phyloP scores from a whole-genome alignment of 768 basidiomycete genomes.

The Fomitopsis pulvina region DNA sequence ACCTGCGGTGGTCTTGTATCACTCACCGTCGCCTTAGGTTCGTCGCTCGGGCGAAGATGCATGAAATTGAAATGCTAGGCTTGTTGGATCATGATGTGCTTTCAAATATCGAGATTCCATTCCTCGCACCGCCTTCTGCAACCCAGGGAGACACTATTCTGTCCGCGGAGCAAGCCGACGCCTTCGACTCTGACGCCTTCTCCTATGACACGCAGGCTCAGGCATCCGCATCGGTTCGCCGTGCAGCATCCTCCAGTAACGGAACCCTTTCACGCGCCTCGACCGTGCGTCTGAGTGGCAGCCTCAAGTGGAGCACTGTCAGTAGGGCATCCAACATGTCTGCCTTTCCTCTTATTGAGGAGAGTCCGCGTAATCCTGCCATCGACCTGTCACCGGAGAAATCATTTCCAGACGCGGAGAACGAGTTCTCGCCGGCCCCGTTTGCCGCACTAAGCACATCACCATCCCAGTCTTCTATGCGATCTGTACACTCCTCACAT shows the following conservation, averaged over 20 bases:
- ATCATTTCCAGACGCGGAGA: slow-evolving; percentile 10
- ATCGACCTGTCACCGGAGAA: slow-evolving; percentile 45
- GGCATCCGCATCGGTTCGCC: slow-evolving; percentile 22
- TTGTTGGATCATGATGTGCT: slow-evolving; percentile 87
- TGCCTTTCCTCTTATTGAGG: slow-evolving; percentile 60
- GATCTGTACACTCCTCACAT: slow-evolving; percentile 42
- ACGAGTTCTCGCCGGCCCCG: slow-evolving; percentile 12
- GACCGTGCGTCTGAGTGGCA: slow-evolving; percentile 27
- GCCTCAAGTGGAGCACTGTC: slow-evolving; percentile 15
- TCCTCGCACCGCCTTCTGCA: slow-evolving; percentile 33
- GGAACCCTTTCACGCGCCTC: slow-evolving; percentile 30
- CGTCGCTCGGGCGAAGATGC: slow-evolving; percentile 92
- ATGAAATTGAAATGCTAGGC: slow-evolving; percentile 93
- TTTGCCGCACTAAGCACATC: slow-evolving; percentile 43
- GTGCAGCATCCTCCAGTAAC: slow-evolving; percentile 31
- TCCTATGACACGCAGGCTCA: slow-evolving; percentile 32
- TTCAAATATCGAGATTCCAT: slow-evolving; percentile 83
- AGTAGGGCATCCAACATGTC: slow-evolving; percentile 41
- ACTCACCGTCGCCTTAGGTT: slow-evolving; percentile 46
- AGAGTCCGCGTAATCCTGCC: slow-evolving; percentile 50
- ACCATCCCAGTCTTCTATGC: slow-evolving; percentile 62
- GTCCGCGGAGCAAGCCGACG: slow-evolving; percentile 55
- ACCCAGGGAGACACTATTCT: slow-evolving; percentile 4
- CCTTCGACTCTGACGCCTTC: slow-evolving; percentile 71
- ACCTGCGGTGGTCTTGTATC: background rate